Evolutionary conservation across 768 basidiomycete genomes (phyloP).

Genomic region (Vishniacozyma victoriae): DNA sequence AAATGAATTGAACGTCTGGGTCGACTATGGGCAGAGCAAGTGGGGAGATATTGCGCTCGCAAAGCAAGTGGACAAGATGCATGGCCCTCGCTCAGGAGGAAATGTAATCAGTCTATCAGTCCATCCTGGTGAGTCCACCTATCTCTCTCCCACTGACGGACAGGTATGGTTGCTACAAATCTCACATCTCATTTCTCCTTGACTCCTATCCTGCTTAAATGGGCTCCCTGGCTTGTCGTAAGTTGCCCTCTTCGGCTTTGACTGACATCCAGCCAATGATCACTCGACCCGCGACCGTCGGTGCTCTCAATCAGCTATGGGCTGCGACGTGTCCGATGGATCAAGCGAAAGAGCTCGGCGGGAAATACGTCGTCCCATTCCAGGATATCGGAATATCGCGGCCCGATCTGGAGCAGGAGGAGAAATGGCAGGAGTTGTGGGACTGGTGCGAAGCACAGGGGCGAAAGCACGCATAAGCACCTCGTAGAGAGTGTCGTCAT

Average conservation of each 20-base stretch:
- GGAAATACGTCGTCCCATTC: slow-evolving; percentile 36
- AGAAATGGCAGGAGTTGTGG: slow-evolving; percentile 22
- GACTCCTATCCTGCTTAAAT: slow-evolving; percentile 7
- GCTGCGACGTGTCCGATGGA: slow-evolving; percentile 22
- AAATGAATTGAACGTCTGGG: slow-evolving; percentile 21
- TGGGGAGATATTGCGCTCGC: slow-evolving; percentile 39
- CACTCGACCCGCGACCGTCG: slow-evolving; percentile 11
- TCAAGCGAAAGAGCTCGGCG: slow-evolving; percentile 19
- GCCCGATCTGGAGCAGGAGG: slow-evolving; percentile 23
- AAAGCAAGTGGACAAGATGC: slow-evolving; percentile 20
- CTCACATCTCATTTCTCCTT: slow-evolving; percentile 18
- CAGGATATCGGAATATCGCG: slow-evolving; percentile 22
- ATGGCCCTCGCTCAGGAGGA: slow-evolving; percentile 17
- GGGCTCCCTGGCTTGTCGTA: slow-evolving; percentile 22
- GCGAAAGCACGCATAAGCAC: slow-evolving; percentile 12
- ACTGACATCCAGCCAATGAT: slow-evolving; percentile 5
- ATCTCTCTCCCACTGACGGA: background rate
- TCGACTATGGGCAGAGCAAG: slow-evolving; percentile 39
- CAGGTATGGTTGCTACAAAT: slow-evolving; percentile 34
- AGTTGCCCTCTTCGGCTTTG: slow-evolving; percentile 3
- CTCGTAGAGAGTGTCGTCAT: background rate
- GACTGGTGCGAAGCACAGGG: slow-evolving; percentile 33
- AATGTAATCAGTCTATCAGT: slow-evolving; percentile 30
- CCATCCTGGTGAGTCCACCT: slow-evolving; percentile 32
- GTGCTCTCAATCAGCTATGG: slow-evolving; percentile 36